Conservation (phyloP, 1,284 basidiomycete genomes). For the Cyathus pygmaeus region DNA sequence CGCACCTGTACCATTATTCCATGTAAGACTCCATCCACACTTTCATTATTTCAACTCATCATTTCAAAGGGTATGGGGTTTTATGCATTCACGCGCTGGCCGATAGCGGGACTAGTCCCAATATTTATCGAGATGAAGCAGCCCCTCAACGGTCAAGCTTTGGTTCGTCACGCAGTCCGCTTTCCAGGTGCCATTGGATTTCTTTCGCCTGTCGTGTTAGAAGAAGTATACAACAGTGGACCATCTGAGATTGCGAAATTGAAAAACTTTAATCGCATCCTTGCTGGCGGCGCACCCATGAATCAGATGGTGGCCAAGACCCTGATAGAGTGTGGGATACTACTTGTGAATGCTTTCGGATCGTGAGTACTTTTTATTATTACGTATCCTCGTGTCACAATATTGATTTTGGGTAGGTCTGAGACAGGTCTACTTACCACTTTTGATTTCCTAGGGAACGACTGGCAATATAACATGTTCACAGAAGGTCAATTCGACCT, state of each 20-base stretch:
- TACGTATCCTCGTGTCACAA: neutral
- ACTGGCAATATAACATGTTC: conserved; percentile 6
- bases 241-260: conserved; percentile 2
- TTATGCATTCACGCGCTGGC: conserved; percentile 15
- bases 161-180: conserved; percentile 5
- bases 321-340: conserved; percentile 7
- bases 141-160: conserved; percentile 1
- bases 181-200: conserved; percentile 9
- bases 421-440: conserved; percentile 6
- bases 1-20: conserved; percentile 13
- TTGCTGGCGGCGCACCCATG: conserved; percentile 11
- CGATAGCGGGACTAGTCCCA: conserved; percentile 9
- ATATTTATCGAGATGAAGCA: conserved; percentile 8
- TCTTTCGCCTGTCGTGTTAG: conserved; percentile 8
- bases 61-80: conserved; percentile 9
- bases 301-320: conserved; percentile 5
- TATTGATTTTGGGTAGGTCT: conserved; percentile 4
- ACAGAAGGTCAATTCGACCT: conserved; percentile 8
- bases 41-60: neutral
- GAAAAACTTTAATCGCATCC: conserved; percentile 5
- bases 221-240: conserved; percentile 7
- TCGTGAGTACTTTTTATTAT: conserved; percentile 5
- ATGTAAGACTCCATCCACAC: neutral
- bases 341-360: conserved; percentile 7
- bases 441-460: conserved; percentile 6